Evolutionary conservation across 2,329 filamentous ascomycete genomes (phyloP).

Genomic region (Torrubiella hemipterigena): DNA sequence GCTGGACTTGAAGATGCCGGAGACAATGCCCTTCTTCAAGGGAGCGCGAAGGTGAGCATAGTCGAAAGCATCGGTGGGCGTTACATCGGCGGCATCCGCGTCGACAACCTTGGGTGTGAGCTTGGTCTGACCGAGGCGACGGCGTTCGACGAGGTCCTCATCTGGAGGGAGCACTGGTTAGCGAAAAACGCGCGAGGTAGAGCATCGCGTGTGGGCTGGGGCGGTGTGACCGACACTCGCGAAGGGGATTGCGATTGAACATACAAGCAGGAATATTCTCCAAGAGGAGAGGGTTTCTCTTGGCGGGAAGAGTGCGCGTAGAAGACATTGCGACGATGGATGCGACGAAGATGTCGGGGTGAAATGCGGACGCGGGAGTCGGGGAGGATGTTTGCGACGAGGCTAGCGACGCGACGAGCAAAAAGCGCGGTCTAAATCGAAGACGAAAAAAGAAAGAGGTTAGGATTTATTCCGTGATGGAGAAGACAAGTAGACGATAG

Average conservation of each 20-base stretch:
- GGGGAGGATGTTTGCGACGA: too few relatives aligned
- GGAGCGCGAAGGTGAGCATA: slow-evolving; percentile 93
- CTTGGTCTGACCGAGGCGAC: slow-evolving; percentile 86
- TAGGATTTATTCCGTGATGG: too few relatives aligned
- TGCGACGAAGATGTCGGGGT: too few relatives aligned
- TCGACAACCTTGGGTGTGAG: slow-evolving; percentile 71
- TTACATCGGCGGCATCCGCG: slow-evolving; percentile 59
- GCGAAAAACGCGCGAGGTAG: slow-evolving; percentile 4
- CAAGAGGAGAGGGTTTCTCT: slow-evolving; percentile 50
- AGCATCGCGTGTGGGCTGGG: not conserved
- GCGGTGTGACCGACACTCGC: too few relatives aligned
- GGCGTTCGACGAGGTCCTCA: slow-evolving; percentile 64
- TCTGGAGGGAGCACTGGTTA: slow-evolving; percentile 31
- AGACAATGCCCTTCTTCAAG: slow-evolving; percentile 79
- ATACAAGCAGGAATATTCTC: slow-evolving; percentile 38
- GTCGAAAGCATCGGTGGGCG: slow-evolving; percentile 75
- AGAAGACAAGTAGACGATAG: too few relatives aligned
- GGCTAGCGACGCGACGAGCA: too few relatives aligned
- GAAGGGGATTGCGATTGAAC: too few relatives aligned
- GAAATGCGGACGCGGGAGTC: not conserved
- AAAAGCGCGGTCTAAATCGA: too few relatives aligned
- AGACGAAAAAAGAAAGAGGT: too few relatives aligned
- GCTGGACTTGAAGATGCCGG: slow-evolving; percentile 82
- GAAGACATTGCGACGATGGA: slow-evolving; percentile 4
- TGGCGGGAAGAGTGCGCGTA: slow-evolving; percentile 37